Base-by-base conservation (phyloP, 1,139 yeast species). In the Scheffersomyces stambukii region DNA sequence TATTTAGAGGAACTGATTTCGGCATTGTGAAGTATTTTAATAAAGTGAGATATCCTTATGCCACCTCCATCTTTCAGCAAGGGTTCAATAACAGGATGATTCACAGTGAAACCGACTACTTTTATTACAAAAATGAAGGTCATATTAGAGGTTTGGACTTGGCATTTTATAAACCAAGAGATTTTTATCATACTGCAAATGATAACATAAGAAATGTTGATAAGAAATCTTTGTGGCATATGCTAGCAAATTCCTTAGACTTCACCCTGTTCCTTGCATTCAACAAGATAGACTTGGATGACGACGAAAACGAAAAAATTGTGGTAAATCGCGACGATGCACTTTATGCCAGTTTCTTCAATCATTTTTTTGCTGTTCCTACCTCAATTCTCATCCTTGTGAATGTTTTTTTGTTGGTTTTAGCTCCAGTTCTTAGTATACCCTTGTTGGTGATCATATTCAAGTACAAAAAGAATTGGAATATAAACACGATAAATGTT, bases 61-160 rank as follows among this genome's bases (percentile, higher is more conserved):
- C 83, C 4, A 73, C 76, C 31, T 83, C 95, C 1, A 55, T 85
- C 10, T 81, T 78, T 53, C 95, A 85, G 53, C 82, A 85, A 51
- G 95, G 91, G 1, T 85, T 85, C 54, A 76, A 80, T 45, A 70
- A 75, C 34, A 76, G 83, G n/a, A 50, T 81, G 23, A 73, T 89
- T 25, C 72, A 70, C 30, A 81, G 93, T 43, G 93, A 86, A 53
- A 89, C 96, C 2, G 96, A 89, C 50, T 89, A 81, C 54, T 75
- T 75, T 40, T 76, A 85, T 5, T 88, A 86, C 50, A 60, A 64
- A 29, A 69, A 70, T 29, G 57, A 70, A 24, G 95, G 94, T 0
- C 53, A 53, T 1, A 52, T 84, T 28, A 70, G 95, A 41, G 97
- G 96, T 7, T 68, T 89, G 46, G 96, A 89, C 53, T 74, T 67